Evolutionary conservation across 257 asterid genomes (phyloP).

Genomic region (Scutellaria minor): DNA sequence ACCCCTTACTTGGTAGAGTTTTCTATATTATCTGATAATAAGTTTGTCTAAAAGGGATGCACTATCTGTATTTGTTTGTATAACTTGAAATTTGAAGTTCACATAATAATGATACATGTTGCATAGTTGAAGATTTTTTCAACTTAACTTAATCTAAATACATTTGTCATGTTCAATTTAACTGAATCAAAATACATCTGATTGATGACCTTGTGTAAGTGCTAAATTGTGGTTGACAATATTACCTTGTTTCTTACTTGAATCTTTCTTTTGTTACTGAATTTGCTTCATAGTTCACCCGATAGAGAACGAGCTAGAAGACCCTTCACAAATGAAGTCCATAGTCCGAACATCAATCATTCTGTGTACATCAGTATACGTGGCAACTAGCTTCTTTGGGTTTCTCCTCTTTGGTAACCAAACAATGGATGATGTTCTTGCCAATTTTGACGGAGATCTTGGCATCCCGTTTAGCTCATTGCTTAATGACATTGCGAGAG

Average conservation of each 20-base stretch:
- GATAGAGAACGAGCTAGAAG: conserved; percentile 79
- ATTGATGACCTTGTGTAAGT: not conserved
- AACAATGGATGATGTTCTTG: conserved; percentile 84
- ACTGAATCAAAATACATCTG: not conserved
- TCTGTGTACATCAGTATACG: conserved; percentile 67
- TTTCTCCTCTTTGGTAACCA: conserved; percentile 77
- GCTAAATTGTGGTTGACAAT: conserved; percentile 7
- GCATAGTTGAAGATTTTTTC: not conserved
- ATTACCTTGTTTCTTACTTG: conserved; percentile 2
- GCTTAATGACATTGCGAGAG: conserved; percentile 74
- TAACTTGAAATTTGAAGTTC: conserved; percentile 10
- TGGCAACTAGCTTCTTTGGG: conserved; percentile 83
- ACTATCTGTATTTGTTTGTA: not conserved
- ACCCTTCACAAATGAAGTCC: conserved; percentile 69
- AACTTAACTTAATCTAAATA: too few relatives aligned
- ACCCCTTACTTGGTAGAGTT: not conserved
- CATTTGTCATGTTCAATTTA: too few relatives aligned
- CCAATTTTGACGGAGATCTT: conserved; percentile 86
- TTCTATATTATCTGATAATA: not conserved
- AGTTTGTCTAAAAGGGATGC: not conserved
- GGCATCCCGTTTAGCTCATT: conserved; percentile 70
- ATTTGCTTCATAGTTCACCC: conserved; percentile 66
- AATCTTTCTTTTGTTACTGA: conserved; percentile 1
- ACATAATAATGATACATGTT: not conserved
- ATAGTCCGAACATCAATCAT: conserved; percentile 73